Evolutionary conservation across 257 asterid genomes (phyloP), one percentile per base, ranked within the genome.

Genomic region (Osmanthus fragrans): DNA sequence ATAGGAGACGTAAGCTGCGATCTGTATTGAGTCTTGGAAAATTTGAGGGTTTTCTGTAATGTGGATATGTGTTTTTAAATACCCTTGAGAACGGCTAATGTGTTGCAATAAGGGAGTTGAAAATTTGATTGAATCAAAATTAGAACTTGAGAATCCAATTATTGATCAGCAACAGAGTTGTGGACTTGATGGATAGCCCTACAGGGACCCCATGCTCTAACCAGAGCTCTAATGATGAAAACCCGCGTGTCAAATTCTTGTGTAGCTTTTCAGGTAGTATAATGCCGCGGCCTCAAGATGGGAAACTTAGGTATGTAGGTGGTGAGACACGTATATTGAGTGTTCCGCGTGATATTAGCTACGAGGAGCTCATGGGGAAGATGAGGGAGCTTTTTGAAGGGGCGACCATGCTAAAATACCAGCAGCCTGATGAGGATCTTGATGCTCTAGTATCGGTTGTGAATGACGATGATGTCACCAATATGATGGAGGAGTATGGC

Each of bases 401-500:
- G 33, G 97, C 90, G 9, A 71, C 85, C 0, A 85, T 92, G 73
- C 81, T 93, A 76, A 96, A 96, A 79, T 96, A 96, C 77, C 99
- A 96, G 86, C 99, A 96, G 73, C 98, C 99, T 0, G 98, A 96
- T 63, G 99, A 96, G 89, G 99, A 96, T 84, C 97, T 96, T 42
- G 99, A 96, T 80, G 99, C 99, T 23, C 91, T 96, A 29, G 99
- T 96, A 23, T 96, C 99, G 18, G 97, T 96, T 15, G 97, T 96
- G 60, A 96, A 96, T 66, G 97, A 93, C 8, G 99, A 96, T 79
- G 99, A 96, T 80, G 98, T 96, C 86, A 87, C 88, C 16, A 96
- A 93, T 84, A 96, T 96, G 99, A 92, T 96, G 97, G 99, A 96
- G 89, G 99, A 96, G 85, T 92, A 96, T 7, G 99, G 92, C 76